Conservation (phyloP, 2,329 filamentous ascomycete species). For the Talaromyces funiculosus region DNA sequence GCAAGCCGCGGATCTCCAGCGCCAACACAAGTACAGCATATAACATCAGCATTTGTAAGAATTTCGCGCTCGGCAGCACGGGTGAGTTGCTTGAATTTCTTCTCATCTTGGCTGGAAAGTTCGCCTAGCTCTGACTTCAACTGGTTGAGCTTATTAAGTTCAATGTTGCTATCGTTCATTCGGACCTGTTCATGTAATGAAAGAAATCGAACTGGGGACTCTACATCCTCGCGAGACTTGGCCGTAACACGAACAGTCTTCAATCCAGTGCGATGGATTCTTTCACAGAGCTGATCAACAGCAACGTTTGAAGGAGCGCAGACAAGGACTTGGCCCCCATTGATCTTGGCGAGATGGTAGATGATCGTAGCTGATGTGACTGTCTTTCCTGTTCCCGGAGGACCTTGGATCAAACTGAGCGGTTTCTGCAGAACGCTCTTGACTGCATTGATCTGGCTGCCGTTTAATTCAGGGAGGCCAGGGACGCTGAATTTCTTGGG, state of each 20-base stretch:
- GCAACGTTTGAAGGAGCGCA: conserved; percentile 98
- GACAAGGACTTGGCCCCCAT: conserved; percentile 87
- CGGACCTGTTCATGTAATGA: conserved; percentile 95
- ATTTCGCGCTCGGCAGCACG: conserved; percentile 93
- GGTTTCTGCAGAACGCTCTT: conserved; percentile 92
- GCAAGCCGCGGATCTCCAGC: conserved; percentile 90
- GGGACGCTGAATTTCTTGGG: conserved; percentile 97
- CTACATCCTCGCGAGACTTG: conserved; percentile 96
- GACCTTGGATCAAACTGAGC: conserved; percentile 91
- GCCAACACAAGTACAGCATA: conserved; percentile 97
- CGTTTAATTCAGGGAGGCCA: conserved; percentile 87
- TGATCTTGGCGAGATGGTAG: conserved; percentile 93
- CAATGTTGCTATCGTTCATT: conserved; percentile 93
- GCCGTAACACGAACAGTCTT: conserved; percentile 98
- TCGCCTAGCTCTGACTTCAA: conserved; percentile 89
- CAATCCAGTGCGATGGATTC: conserved; percentile 86
- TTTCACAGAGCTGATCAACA: conserved; percentile 95
- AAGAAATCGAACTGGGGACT: conserved; percentile 94
- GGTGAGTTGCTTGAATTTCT: conserved; percentile 95
- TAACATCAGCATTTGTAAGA: conserved; percentile 89
- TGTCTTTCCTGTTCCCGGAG: conserved; percentile 95
- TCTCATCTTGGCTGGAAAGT: conserved; percentile 91
- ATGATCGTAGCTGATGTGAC: conserved; percentile 98
- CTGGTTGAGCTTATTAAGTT: conserved; percentile 85
- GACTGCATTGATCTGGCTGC: conserved; percentile 92